Evolutionary conservation across 2,329 filamentous ascomycete genomes (phyloP), one percentile per base, ranked within the genome.

Genomic region (Botrytis hyacinthi): DNA sequence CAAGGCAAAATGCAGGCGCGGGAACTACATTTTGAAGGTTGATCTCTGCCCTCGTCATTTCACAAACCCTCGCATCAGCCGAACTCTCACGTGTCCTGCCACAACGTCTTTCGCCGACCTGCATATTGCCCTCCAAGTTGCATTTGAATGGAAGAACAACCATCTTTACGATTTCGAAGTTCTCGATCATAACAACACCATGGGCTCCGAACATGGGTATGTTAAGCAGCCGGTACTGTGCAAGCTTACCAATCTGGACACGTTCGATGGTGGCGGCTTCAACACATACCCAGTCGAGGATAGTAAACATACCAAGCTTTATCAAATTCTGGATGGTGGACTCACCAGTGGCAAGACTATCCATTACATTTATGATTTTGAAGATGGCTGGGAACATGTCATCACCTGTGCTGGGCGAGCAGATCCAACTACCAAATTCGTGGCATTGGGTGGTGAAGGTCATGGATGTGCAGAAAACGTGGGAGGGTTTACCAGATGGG

Each of bases 61-160:
- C 20, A 72, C 42, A 20, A 75, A 75, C 9, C 76, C 75, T 3
- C 57, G 40, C 22, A 54, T 76, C 4, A 70, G 65, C 2, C 70
- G 75, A 42, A 77, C 68, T 8, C 40, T 77, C 4, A 74, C 75
- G 8, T 74, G 73, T 18, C 76, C 76, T 40, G 70, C 75, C 0
- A 48, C 42, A 7, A 70, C 75, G 6, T 73, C 70, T 3, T 76
- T 77, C 14, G 67, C 66, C 0, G 44, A 72, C 1, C 61, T 77
- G 16, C 73, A 76, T 51, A 8, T 67, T 3, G 76, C 72, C 1
- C 61, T 77, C 3, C 54, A 62, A 42, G 26, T 68, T 35, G 70
- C 74, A 7, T 75, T 75, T 54, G 73, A 54, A 1, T 75, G 70
- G 59, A 62, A 54, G 0, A 66, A 42, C 29, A 71, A 46, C 20